Conservation (phyloP, 768 basidiomycete species). For the Neoboletus brunneissimus region DNA sequence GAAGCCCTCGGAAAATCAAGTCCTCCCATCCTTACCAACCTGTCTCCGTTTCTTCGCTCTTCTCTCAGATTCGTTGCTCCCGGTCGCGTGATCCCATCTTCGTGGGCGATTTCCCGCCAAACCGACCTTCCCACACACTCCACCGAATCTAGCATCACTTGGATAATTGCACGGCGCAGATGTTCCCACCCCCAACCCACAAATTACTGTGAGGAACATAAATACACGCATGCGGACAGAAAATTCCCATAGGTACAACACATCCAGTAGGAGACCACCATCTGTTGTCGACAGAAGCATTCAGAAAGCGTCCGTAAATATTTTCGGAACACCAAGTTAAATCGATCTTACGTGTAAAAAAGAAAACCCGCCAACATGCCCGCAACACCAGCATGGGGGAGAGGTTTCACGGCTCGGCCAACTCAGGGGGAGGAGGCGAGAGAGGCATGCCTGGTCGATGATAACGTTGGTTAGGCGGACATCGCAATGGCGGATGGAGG, state of each 20-base stretch:
- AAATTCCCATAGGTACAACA: neutral
- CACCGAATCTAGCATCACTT: neutral
- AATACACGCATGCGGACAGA: neutral
- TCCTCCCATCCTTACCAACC: no score
- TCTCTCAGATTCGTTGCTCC: no score
- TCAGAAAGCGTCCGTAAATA: neutral
- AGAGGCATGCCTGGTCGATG: neutral
- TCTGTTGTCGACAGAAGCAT: neutral
- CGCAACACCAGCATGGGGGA: neutral
- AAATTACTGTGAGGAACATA: neutral
- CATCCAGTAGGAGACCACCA: neutral
- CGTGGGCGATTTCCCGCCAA: no score
- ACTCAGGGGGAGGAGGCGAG: constrained; percentile 4
- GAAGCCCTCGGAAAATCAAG: no score
- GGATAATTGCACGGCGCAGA: neutral
- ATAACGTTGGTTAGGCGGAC: neutral
- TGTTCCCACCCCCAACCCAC: neutral
- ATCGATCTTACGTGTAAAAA: neutral
- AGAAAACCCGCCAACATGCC: neutral
- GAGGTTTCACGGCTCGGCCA: neutral
- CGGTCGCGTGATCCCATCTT: no score
- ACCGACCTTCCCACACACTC: no score
- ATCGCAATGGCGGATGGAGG: neutral
- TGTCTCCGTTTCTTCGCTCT: no score
- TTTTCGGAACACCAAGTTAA: neutral